Base-by-base conservation (phyloP, 1,139 yeast species). In the Yamadazyma dushanensis region DNA sequence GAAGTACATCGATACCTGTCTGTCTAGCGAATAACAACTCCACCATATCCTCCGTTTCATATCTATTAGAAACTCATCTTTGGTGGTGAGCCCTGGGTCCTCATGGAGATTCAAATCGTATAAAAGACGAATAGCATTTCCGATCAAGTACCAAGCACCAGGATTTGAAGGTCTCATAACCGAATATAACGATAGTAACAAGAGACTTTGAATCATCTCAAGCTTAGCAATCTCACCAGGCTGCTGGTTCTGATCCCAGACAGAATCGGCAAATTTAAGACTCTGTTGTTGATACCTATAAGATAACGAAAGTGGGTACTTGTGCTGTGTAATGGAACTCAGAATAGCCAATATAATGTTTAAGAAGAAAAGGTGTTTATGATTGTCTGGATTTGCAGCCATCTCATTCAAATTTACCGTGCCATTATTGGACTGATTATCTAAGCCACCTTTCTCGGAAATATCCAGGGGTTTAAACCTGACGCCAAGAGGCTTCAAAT, bases 101-200 rank as follows among this genome's bases (percentile, higher is more conserved):
- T 80, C 78, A 56, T 87, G 95, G 7, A 88, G 63, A 2, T 94
- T 95, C 43, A 88, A 59, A 56, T 88, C 96, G 17, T 86, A 87
- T 46, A 92, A 80, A 35, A 86, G 59, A 37, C 96, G 67, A 32
- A 86, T 59, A 0, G 89, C 87, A 8, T 85, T 76, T 0, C 96
- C 96, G 43, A 86, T 62, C 2, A 85, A 78, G 52, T 86, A 86
- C 96, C 96, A 88, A 9, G 85, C 86, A 2, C 95, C 92, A 0
- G 96, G 95, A 8, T 77, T 76, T 2, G 83, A 77, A 0, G 88
- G 88, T 43, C 87, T 64, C 88, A 82, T 69, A 13, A 77, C 69
- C 2, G 95, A 79, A 53, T 83, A 88, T 3, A 79, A 56, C 0
- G 92, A 78, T 27, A 84, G 63, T 16, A 86, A 62, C 21, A 88